These are phyloP conservation scores for Nemania serpens DNA, from an alignment of 2,329 filamentous ascomycete genomes.

Conservation along the genomic window DNA sequence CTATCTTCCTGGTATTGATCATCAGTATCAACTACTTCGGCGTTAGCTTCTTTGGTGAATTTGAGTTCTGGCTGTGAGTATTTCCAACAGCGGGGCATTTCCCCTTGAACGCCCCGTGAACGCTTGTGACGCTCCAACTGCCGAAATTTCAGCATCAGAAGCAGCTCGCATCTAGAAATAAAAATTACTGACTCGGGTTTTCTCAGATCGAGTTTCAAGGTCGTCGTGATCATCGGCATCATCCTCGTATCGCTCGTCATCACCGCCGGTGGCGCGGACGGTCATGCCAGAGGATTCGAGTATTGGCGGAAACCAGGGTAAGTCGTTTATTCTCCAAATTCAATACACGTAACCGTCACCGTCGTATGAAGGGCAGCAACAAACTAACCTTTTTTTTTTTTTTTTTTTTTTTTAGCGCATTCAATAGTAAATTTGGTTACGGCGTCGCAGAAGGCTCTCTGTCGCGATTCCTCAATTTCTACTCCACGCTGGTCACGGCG, in stretches of 20 bases:
- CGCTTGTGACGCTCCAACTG: no score
- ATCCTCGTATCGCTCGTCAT: constrained; percentile 69
- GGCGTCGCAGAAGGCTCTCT: constrained; percentile 50
- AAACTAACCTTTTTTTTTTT: no score
- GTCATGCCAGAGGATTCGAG: constrained; percentile 66
- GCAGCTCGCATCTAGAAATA: not conserved
- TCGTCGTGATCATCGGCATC: constrained; percentile 67
- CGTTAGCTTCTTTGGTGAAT: constrained; percentile 70
- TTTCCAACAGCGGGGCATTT: not conserved
- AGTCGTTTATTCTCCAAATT: constrained; percentile 26
- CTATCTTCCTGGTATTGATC: constrained; percentile 68
- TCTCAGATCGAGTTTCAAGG: constrained; percentile 63
- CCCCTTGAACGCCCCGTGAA: not conserved
- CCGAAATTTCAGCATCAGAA: no score
- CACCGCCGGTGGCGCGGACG: constrained; percentile 66
- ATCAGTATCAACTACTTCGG: constrained; percentile 71
- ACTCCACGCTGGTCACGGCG: constrained; percentile 74
- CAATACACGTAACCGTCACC: no score
- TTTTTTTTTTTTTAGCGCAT: no score
- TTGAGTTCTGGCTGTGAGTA: constrained; percentile 59
- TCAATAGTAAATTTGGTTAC: constrained; percentile 54
- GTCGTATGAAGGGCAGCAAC: not conserved
- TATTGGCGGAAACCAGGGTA: constrained; percentile 68
- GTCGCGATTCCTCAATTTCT: constrained; percentile 66
- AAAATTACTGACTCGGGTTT: constrained; percentile 4